Base-by-base conservation (phyloP, 169 alveolate species). In the Babesia bigemina region DNA sequence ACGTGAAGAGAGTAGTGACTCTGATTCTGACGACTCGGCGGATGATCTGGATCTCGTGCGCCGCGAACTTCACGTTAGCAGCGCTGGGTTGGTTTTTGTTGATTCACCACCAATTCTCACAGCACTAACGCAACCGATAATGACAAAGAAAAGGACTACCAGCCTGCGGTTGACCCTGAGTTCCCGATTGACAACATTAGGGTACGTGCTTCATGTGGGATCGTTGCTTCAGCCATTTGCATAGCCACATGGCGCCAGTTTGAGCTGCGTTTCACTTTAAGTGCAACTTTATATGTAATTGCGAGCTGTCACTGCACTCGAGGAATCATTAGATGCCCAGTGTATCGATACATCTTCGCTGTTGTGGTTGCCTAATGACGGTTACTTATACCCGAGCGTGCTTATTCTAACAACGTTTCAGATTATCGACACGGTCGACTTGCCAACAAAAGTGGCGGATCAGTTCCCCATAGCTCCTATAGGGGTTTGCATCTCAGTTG, bases 351-450 rank as follows among this genome's bases (percentile, higher is more conserved):
- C 39, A 33, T 33, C 39, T 4, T 33, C 10, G 39, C 6, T 2
- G 39, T 33, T 33, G 6, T 33, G 6, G 39, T 33, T 33, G 39
- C 6, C 39, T 33, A 33, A 33, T 4, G 6, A 33, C 39, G 10
- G 39, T 33, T 33, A 33, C 39, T 4, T 33, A 6, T 33, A 33
- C 39, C 6, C 39, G 39, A 33, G 6, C 39, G 39, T 33, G 39
- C 19, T 1, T 45, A 10, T 45, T 10, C 50, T 10, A 45, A 10
- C 50, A 45, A 45, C 19, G 14, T 2, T 45, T 4, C 70, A 78
- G 86, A 70, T 81, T 24, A 70, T 83, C 17, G 86, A 83, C 33
- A 83, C 86, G 24, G 78, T 83, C n/a, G 83, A 83, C 44, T 60
- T 83, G 14, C 90, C 90, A 8, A 45, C 44, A 12, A 75, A 19